Evolutionary conservation across 306 rosid genomes (phyloP).

Genomic region (Vigna hirtella): DNA sequence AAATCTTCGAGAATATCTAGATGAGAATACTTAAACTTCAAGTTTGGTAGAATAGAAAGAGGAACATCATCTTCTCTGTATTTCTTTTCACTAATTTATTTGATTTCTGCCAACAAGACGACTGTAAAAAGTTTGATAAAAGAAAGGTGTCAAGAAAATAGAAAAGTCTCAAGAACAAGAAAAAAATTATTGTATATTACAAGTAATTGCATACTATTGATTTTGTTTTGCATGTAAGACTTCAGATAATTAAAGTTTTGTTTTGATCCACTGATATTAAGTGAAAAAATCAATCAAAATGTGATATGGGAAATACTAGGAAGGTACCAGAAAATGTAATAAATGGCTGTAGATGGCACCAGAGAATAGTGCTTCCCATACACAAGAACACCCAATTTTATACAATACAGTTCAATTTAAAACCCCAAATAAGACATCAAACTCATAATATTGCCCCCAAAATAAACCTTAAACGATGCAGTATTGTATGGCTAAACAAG

Average conservation of each 20-base stretch:
- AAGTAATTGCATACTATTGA: conserved; percentile 24
- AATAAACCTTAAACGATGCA: neutral
- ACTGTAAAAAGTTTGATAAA: conserved; percentile 60
- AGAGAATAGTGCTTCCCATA: neutral
- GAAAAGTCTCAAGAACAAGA: neutral
- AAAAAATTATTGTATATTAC: conserved; percentile 20
- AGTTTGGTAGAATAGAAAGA: conserved; percentile 53
- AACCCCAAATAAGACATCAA: neutral
- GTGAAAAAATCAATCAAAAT: conserved; percentile 29
- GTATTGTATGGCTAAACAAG: neutral
- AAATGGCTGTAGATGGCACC: neutral
- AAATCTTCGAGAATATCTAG: conserved; percentile 90
- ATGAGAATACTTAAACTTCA: conserved; percentile 88
- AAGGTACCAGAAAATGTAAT: neutral
- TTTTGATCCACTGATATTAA: conserved; percentile 15
- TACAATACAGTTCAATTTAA: neutral
- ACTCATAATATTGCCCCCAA: neutral
- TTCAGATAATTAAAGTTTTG: conserved; percentile 12
- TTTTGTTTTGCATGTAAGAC: conserved; percentile 16
- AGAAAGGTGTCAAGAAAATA: conserved; percentile 31
- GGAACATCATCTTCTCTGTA: conserved; percentile 68
- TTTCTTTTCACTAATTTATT: conserved; percentile 96
- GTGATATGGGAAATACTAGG: neutral
- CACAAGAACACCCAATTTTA: neutral
- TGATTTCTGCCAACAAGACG: conserved; percentile 90